phyloP scores from a whole-genome alignment of 1,284 basidiomycete genomes.

The Thelephora terrestris region DNA sequence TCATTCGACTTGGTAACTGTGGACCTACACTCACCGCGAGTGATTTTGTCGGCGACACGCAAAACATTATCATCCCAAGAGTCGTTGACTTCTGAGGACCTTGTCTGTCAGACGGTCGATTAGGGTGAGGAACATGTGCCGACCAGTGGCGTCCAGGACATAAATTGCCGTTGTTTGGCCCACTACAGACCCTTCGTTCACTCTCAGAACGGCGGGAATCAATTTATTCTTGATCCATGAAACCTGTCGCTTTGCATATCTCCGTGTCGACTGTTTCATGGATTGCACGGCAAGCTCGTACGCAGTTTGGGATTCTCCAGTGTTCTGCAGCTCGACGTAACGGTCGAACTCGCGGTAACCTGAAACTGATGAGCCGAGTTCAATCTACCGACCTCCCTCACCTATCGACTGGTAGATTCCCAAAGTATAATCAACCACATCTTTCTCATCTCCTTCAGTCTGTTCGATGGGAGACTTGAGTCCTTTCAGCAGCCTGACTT shows the following conservation, averaged over 20 bases:
- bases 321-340: slow-evolving; percentile 36
- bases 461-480: slow-evolving; percentile 12
- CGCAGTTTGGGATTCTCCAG: slow-evolving; percentile 29
- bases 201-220: slow-evolving; percentile 59
- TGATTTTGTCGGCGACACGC: slow-evolving; percentile 39
- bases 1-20: slow-evolving; percentile 2
- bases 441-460: slow-evolving; percentile 1
- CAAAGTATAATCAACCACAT: slow-evolving; percentile 45
- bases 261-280: slow-evolving; percentile 83
- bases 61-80: slow-evolving; percentile 50
- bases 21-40: slow-evolving; percentile 21
- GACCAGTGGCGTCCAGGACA: slow-evolving; percentile 73
- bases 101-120: slow-evolving; percentile 9
- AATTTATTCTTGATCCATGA: slow-evolving; percentile 92
- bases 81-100: slow-evolving; percentile 39
- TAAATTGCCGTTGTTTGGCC: slow-evolving; percentile 27
- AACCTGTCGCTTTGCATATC: slow-evolving; percentile 89
- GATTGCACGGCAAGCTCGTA: slow-evolving; percentile 58
- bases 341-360: slow-evolving; percentile 86
- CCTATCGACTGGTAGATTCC: slow-evolving; percentile 97
- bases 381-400: slow-evolving; percentile 20
- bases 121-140: slow-evolving; percentile 8
- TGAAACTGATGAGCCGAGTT: slow-evolving; percentile 22
- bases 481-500: slow-evolving; percentile 51
- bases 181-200: slow-evolving; percentile 28